Evolutionary conservation across 345 rosid genomes (phyloP).

Genomic region (Sisymbrium altissimum): DNA sequence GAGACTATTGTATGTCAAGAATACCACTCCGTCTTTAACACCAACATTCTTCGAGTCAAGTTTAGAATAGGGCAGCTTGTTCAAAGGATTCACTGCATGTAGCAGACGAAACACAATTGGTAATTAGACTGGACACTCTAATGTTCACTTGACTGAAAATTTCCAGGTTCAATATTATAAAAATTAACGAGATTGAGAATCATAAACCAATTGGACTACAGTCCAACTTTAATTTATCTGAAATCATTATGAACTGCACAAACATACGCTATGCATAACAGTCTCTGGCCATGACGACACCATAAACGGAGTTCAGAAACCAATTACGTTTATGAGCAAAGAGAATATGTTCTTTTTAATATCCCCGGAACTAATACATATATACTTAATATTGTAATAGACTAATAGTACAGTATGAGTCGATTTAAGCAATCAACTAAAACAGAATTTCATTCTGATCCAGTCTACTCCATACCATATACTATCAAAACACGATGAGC

Average conservation of each 20-base stretch:
- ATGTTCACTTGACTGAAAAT: constrained; percentile 11
- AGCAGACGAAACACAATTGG: constrained; percentile 5
- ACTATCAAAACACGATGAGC: constrained; percentile 10
- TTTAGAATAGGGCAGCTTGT: constrained; percentile 95
- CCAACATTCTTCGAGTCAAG: constrained; percentile 94
- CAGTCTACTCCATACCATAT: constrained; percentile 9
- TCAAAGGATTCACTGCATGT: constrained; percentile 92
- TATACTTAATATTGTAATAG: background rate
- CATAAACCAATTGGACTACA: background rate
- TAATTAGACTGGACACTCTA: constrained; percentile 9
- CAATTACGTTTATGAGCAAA: constrained; percentile 11
- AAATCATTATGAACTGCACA: background rate
- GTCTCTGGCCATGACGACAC: constrained; percentile 12
- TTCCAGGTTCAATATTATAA: background rate
- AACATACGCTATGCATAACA: constrained; percentile 20
- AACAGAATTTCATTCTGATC: constrained; percentile 3
- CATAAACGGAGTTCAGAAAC: constrained; percentile 1
- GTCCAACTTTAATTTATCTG: background rate
- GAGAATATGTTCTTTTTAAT: background rate
- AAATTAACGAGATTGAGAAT: background rate
- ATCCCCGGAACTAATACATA: background rate
- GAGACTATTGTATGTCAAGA: constrained; percentile 93
- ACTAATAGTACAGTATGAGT: background rate
- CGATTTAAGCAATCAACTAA: background rate
- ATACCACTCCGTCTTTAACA: constrained; percentile 83